These are phyloP conservation scores for Trichoderma simmonsii DNA, from an alignment of 2,329 filamentous ascomycete species.

Conservation along the genomic window DNA sequence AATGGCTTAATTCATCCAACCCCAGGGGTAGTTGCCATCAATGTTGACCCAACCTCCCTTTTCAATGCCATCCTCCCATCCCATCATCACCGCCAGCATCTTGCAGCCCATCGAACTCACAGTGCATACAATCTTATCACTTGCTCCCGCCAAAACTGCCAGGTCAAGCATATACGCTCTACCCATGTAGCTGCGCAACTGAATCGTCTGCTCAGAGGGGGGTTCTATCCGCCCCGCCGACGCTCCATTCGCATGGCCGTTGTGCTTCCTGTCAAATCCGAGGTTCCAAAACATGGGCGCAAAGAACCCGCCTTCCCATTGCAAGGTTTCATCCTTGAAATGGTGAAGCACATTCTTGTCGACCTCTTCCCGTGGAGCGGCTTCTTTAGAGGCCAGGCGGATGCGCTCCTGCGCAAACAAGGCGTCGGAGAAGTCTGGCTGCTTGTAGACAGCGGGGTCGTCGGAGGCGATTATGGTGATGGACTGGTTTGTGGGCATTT, in stretches of 20 bases:
- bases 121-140: constrained; percentile 72
- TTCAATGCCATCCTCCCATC: constrained; percentile 67
- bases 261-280: constrained; percentile 48
- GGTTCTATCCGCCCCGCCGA: constrained; percentile 22
- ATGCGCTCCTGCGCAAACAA: constrained; percentile 72
- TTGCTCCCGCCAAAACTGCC: constrained; percentile 64
- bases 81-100: constrained; percentile 80
- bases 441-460: constrained; percentile 70
- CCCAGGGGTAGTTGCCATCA: constrained; percentile 68
- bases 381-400: constrained; percentile 64
- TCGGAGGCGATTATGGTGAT: constrained; percentile 72
- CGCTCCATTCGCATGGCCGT: constrained; percentile 32
- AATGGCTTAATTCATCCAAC: constrained; percentile 34
- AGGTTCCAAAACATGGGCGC: constrained; percentile 77
- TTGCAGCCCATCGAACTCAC: constrained; percentile 72
- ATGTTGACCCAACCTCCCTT: constrained; percentile 70
- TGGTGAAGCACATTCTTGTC: constrained; percentile 54
- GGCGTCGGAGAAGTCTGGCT: constrained; percentile 57
- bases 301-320: constrained; percentile 89
- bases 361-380: constrained; percentile 39
- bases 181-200: constrained; percentile 69
- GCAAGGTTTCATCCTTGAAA: constrained; percentile 72
- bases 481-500: constrained; percentile 36
- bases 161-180: constrained; percentile 81
- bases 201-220: constrained; percentile 52